phyloP scores from a whole-genome alignment of 2,329 filamentous ascomycete species.

The Neonectria ditissima region DNA sequence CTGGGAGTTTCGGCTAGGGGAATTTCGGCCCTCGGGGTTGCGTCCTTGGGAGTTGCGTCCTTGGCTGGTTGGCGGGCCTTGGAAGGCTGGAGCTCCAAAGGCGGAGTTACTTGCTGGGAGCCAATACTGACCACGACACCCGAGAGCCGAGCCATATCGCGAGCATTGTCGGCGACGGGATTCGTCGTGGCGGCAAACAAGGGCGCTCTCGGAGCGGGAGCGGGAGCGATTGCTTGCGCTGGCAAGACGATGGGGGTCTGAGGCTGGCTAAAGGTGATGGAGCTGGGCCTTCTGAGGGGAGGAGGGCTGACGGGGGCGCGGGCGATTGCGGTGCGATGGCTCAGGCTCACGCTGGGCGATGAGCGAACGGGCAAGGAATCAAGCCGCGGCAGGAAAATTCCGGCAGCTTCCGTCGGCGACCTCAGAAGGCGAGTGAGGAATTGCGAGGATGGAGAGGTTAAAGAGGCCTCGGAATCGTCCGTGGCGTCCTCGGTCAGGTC shows the following conservation, averaged over 20 bases:
- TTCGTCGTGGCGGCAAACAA: slow-evolving; percentile 19
- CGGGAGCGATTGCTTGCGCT: background rate
- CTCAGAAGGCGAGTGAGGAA: background rate
- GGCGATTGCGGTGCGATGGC: slow-evolving; percentile 19
- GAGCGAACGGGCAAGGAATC: slow-evolving; percentile 22
- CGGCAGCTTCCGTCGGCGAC: slow-evolving; percentile 5
- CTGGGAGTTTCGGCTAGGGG: slow-evolving; percentile 40
- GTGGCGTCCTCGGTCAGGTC: slow-evolving; percentile 36
- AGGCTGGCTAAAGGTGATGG: slow-evolving; percentile 14
- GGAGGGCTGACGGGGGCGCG: slow-evolving; percentile 46
- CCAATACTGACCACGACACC: slow-evolving; percentile 33
- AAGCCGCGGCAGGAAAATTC: slow-evolving; percentile 15
- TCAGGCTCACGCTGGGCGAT: background rate
- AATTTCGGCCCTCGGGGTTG: slow-evolving; percentile 37
- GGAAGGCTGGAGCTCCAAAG: slow-evolving; percentile 28
- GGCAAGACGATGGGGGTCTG: background rate
- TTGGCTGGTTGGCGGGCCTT: slow-evolving; percentile 27
- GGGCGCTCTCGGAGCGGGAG: background rate
- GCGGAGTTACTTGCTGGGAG: slow-evolving; percentile 43
- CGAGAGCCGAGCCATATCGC: slow-evolving; percentile 41
- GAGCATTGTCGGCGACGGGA: slow-evolving; percentile 32
- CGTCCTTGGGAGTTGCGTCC: slow-evolving; percentile 33
- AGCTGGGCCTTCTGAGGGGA: slow-evolving; percentile 39
- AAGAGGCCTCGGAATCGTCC: slow-evolving; percentile 30
- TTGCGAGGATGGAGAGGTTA: background rate